Evolutionary conservation across 768 basidiomycete genomes (phyloP), one percentile per base, ranked within the genome.

Genomic region (Rhizopogon vesiculosus): DNA sequence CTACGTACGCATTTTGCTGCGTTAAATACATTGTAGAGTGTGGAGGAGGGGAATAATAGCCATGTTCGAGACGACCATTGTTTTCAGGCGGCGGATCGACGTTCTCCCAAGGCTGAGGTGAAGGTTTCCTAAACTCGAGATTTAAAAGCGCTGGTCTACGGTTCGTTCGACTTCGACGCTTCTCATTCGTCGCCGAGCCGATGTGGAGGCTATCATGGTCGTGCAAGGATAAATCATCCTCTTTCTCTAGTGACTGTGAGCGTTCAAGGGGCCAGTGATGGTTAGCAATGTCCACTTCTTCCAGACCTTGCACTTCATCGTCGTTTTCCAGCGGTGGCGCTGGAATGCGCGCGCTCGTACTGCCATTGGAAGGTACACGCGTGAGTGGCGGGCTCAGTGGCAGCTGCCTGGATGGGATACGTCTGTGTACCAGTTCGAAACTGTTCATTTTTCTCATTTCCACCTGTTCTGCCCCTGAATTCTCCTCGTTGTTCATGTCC

Each of bases 81-180:
- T 76, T 76, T 22, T 72, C 72, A 38, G 72, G 64, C 5, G 81
- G 80, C 12, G 80, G 81, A 42, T 77, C 75, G 22, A 80, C 66
- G 45, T 78, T 71, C 42, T 88, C 87, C 89, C 89, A 90, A 15
- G 82, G 82, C 59, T 82, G 82, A 42, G 87, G 82, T 31, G 84
- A 79, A 18, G 78, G 72, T 16, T 76, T 66, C 58, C 78, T 78
- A 51, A 80, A 67, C 63, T 81, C 74, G 59, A 82, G 69, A 45
- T 74, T 75, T 51, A 85, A 73, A 67, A 79, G 78, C 38, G 78
- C 75, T 40, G 69, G 64, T 52, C 73, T 53, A 70, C 40, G 71
- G 56, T 25, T 68, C 61, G 28, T 71, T 71, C 42, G 62, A 57
- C 56, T 56, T 57, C 48, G 68, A 64, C 42, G 68, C 61, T 68